Percentiles rank a stretch among this genome's conserved stretches.
These are phyloP conservation scores for Leccinum rimulosum DNA, from an alignment of 768 basidiomycete species.

Conservation along the genomic window DNA sequence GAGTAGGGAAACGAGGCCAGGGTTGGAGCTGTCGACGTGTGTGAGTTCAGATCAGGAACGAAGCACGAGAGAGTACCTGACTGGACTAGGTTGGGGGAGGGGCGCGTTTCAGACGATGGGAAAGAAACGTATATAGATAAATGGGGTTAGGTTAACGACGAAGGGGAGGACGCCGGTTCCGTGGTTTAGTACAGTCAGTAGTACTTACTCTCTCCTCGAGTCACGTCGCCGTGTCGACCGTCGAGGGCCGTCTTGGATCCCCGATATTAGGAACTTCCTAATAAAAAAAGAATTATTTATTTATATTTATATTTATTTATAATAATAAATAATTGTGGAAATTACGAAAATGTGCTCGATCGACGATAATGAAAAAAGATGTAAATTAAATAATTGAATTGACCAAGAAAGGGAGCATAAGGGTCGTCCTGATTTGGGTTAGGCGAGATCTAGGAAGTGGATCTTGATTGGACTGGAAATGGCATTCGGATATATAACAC, in stretches of 20 bases:
- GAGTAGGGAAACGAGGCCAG: neutral
- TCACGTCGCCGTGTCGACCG: constrained; percentile 14
- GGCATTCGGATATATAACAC: constrained; percentile 32
- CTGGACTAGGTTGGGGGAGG: neutral
- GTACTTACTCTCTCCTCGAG: neutral
- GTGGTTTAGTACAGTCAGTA: constrained; percentile 5
- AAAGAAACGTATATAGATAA: constrained; percentile 14
- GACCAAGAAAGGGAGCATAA: constrained; percentile 13
- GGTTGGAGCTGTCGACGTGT: neutral
- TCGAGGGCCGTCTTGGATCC: constrained; percentile 6
- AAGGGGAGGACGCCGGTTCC: constrained; percentile 25
- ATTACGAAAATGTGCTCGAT: constrained; percentile 30
- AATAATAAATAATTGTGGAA: constrained; percentile 6
- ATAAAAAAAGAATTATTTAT: too few relatives aligned
- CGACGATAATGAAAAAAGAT: constrained; percentile 33
- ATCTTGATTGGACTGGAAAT: constrained; percentile 20
- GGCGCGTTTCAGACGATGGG: neutral
- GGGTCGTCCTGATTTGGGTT: constrained; percentile 18
- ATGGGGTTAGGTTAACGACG: constrained; percentile 8
- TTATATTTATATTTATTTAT: neutral
- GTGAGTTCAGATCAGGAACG: constrained; percentile 19
- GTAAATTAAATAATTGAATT: constrained; percentile 36
- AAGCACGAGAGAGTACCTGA: constrained; percentile 3
- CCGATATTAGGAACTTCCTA: neutral
- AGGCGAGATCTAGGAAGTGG: constrained; percentile 19